Base-by-base conservation (phyloP, 768 basidiomycete genomes). In the Calocybe indica region DNA sequence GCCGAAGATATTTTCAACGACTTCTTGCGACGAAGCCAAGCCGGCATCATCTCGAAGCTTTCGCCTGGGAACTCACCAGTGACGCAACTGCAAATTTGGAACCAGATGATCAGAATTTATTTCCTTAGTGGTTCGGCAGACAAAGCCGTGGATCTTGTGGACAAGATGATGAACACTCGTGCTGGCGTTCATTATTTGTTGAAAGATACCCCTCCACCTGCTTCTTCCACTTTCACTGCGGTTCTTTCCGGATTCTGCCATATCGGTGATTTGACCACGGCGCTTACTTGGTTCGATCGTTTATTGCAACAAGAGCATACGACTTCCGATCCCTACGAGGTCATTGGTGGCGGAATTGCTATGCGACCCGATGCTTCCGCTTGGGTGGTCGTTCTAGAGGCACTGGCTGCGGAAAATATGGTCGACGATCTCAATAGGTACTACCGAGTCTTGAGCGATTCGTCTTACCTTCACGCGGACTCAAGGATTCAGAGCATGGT, bases 71-170 rank as follows among this genome's bases (percentile, higher is more conserved):
- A 44, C 15, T 59, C 62, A 30, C 63, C 66, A 14, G 72, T 75
- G 43, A 22, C 22, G 22, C 22, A 22, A 22, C 65, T 84, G 39
- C 59, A 69, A 35, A 67, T 83, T 2, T 92, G 80, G 80, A 87
- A 88, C 54, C 70, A 76, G 55, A 89, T 91, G 83, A 80, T 93
- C 33, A 73, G 80, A 41, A 75, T 82, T 0, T 84, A 88, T 62
- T 84, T 93, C 70, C 73, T 69, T 35, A 75, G 70, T 35, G 81
- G 81, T 1, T 65, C 80, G 43, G 74, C 85, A 0, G 79, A 78
- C 14, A 76, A 75, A 39, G 91, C 82, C 7, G 57, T 92, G 7
- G 78, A 62, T 15, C 62, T 92, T 2, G 66, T 93, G 37, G 81
- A 86, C 47, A 64, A 74, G 52, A 91, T 92, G 86, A 67, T 92